Percentiles rank a stretch among this genome's conserved stretches.
These are phyloP conservation scores for Penicillium fuscoglaucum DNA, from an alignment of 2,329 filamentous ascomycete genomes.

Conservation along the genomic window DNA sequence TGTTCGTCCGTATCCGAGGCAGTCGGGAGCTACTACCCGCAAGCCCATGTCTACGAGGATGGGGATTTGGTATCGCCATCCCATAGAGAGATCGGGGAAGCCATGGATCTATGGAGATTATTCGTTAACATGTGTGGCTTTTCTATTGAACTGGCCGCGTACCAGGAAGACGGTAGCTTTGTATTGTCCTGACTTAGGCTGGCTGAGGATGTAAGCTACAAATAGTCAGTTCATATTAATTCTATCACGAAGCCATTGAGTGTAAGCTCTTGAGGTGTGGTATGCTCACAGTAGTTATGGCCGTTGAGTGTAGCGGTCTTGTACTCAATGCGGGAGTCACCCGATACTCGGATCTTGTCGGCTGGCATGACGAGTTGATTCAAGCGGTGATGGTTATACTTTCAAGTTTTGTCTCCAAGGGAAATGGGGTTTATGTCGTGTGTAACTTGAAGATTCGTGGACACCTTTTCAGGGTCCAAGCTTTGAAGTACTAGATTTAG, in stretches of 20 bases:
- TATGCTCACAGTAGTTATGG: slow-evolving; percentile 62
- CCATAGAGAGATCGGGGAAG: slow-evolving; percentile 78
- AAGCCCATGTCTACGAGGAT: slow-evolving; percentile 69
- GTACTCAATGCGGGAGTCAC: slow-evolving; percentile 67
- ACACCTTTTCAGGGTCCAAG: neutral
- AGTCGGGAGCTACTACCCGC: slow-evolving; percentile 79
- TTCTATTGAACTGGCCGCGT: slow-evolving; percentile 7
- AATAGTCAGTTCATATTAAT: neutral
- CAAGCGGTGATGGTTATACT: neutral
- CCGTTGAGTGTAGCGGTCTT: slow-evolving; percentile 65
- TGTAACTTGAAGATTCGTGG: neutral
- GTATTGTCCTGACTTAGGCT: slow-evolving; percentile 45
- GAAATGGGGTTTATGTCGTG: neutral
- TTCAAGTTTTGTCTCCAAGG: neutral
- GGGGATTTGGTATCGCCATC: slow-evolving; percentile 89
- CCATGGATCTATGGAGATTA: slow-evolving; percentile 62
- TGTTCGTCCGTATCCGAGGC: slow-evolving; percentile 82
- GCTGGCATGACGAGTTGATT: slow-evolving; percentile 46
- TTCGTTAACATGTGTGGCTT: neutral
- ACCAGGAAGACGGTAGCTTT: slow-evolving; percentile 58
- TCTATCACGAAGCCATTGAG: no score
- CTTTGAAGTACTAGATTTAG: slow-evolving; percentile 6
- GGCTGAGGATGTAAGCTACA: slow-evolving; percentile 55
- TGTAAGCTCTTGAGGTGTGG: neutral
- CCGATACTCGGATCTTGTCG: slow-evolving; percentile 62